Conservation (phyloP, 345 rosid species). For the Euphorbia peplus region DNA sequence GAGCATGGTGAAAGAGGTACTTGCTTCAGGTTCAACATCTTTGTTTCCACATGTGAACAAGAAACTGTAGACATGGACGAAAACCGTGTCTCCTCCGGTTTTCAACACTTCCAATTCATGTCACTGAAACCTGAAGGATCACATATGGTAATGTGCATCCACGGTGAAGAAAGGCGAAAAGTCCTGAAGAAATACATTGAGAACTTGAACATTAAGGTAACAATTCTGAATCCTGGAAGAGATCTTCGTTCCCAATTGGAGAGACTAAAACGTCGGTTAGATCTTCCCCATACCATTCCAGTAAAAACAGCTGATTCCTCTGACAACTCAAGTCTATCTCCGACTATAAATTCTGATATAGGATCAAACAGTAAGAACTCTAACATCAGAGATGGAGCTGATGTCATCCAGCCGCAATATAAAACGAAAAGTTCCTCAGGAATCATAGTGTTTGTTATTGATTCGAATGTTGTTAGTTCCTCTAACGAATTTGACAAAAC, state of each 20-base stretch:
- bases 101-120: constrained; percentile 22
- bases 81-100: constrained; percentile 15
- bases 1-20: constrained; percentile 34
- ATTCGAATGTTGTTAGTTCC: constrained; percentile 15
- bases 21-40: constrained; percentile 40
- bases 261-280: constrained; percentile 24
- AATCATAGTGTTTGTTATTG: constrained; percentile 27
- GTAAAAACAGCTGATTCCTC: constrained; percentile 14
- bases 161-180: constrained; percentile 29
- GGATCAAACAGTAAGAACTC: not conserved
- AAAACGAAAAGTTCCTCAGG: constrained; percentile 8
- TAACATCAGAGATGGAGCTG: too few species aligned
- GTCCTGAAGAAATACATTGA: constrained; percentile 31
- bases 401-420: too few species aligned
- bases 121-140: constrained; percentile 34
- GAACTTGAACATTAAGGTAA: constrained; percentile 33
- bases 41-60: constrained; percentile 13
- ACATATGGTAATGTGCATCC: constrained; percentile 26
- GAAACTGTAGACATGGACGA: constrained; percentile 5
- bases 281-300: not conserved
- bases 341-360: constrained; percentile 12
- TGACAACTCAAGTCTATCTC: constrained; percentile 16
- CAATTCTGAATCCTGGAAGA: constrained; percentile 20
- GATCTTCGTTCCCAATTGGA: constrained; percentile 18
- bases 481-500: constrained; percentile 3